Evolutionary conservation across 352 stramenopile genomes (phyloP).

Genomic region (Phytophthora chlamydospora): DNA sequence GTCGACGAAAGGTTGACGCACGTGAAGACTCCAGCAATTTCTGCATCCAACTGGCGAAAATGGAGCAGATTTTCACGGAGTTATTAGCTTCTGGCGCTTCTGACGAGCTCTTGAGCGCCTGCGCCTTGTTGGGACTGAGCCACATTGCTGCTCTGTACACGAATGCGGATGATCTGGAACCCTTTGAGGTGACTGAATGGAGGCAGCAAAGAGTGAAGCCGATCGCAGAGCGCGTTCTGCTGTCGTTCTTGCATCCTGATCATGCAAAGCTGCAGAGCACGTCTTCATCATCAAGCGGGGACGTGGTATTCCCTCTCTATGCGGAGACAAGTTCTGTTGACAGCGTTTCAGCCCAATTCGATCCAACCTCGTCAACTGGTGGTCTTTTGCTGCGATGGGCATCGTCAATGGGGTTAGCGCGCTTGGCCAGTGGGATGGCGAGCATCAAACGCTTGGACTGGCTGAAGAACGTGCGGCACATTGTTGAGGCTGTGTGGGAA

Average conservation of each 20-base stretch:
- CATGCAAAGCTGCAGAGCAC: constrained; percentile 7
- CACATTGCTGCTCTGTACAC: constrained; percentile 37
- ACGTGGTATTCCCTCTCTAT: constrained; percentile 29
- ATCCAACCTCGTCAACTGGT: constrained; percentile 7
- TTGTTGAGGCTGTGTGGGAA: constrained; percentile 44
- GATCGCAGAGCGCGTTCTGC: constrained; percentile 29
- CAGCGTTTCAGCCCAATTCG: constrained; percentile 4
- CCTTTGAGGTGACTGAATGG: constrained; percentile 25
- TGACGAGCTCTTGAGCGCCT: constrained; percentile 27
- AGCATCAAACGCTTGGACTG: constrained; percentile 41
- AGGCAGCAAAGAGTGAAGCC: constrained; percentile 36
- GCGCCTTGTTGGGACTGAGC: constrained; percentile 33
- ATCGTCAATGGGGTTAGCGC: constrained; percentile 41
- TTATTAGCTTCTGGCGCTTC: constrained; percentile 22
- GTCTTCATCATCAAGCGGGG: constrained; percentile 8
- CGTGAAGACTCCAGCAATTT: constrained; percentile 26
- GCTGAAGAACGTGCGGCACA: constrained; percentile 45
- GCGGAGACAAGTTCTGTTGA: constrained; percentile 2
- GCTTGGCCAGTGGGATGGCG: constrained; percentile 36
- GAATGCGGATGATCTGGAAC: constrained; percentile 26
- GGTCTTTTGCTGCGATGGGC: constrained; percentile 35
- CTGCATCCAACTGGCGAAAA: constrained; percentile 25
- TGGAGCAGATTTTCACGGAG: constrained; percentile 32
- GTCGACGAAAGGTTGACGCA: constrained; percentile 30
- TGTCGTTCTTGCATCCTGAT: constrained; percentile 16